phyloP scores from a whole-genome alignment of 345 rosid species.

The Camelina sativa region DNA sequence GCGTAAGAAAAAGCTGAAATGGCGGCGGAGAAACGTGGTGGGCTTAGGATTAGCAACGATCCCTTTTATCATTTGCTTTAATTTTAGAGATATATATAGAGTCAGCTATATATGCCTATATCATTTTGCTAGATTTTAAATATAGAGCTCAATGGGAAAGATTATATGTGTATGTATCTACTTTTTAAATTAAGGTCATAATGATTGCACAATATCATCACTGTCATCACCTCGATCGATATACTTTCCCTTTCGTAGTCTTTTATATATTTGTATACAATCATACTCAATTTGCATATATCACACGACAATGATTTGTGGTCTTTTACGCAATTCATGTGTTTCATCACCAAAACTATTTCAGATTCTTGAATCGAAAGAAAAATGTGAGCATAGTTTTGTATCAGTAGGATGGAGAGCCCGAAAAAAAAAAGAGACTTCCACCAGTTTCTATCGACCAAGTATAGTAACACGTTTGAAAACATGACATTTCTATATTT shows the following conservation, averaged over 20 bases:
- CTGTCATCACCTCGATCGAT: constrained; percentile 30
- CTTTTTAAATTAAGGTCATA: constrained; percentile 28
- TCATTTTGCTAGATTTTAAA: constrained; percentile 8
- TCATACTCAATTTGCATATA: constrained; percentile 16
- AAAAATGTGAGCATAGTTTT: background rate
- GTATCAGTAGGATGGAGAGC: too few species aligned
- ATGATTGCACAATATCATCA: constrained; percentile 44
- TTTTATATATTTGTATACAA: constrained; percentile 20
- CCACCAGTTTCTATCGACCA: too few species aligned
- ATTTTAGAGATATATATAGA: background rate
- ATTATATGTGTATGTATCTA: background rate
- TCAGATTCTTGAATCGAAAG: background rate
- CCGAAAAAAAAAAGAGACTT: too few species aligned
- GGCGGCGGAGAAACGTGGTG: constrained; percentile 51
- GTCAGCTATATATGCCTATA: constrained; percentile 35
- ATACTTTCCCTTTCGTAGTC: constrained; percentile 28
- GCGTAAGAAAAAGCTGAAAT: constrained; percentile 36
- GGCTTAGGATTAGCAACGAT: constrained; percentile 41
- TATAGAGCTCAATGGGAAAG: constrained; percentile 10
- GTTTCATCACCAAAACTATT: background rate
- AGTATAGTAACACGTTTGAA: too few species aligned
- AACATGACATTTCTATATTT: background rate
- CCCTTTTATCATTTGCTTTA: constrained; percentile 36
- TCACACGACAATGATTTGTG: constrained; percentile 7
- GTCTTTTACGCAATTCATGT: constrained; percentile 10